Conservation (phyloP, 2,329 filamentous ascomycete species). For the Parastagonospora avenae region DNA sequence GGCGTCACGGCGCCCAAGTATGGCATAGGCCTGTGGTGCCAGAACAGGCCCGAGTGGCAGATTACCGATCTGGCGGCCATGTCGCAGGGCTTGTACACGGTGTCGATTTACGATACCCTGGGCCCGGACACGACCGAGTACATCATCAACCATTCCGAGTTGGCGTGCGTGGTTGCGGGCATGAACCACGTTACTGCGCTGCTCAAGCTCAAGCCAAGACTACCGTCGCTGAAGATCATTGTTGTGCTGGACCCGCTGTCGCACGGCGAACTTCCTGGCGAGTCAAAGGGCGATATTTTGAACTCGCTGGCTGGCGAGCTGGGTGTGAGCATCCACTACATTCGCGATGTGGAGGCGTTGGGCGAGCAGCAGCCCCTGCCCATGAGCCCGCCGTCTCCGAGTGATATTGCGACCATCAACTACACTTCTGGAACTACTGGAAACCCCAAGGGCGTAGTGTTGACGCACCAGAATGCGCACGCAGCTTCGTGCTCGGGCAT, state of each 20-base stretch:
- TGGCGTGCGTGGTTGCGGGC: conserved; percentile 77
- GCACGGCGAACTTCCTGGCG: conserved; percentile 73
- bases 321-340: conserved; percentile 78
- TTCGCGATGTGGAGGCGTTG: conserved; percentile 80
- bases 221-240: conserved; percentile 85
- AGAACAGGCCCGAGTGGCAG: conserved; percentile 89
- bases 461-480: conserved; percentile 82
- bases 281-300: conserved; percentile 80
- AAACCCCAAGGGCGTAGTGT: conserved; percentile 78
- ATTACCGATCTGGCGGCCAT: conserved; percentile 83
- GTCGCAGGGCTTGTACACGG: conserved; percentile 85
- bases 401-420: conserved; percentile 87
- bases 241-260: conserved; percentile 84
- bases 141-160: conserved; percentile 88
- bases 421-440: conserved; percentile 89
- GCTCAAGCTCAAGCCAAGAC: conserved; percentile 76
- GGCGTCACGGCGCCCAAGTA: conserved; percentile 70
- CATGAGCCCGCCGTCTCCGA: conserved; percentile 71
- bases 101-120: conserved; percentile 95
- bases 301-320: conserved; percentile 74
- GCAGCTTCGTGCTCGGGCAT: conserved; percentile 70
- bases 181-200: conserved; percentile 81
- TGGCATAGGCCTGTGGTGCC: conserved; percentile 82
- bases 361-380: conserved; percentile 73
- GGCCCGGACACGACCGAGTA: conserved; percentile 91